Evolutionary conservation across 2,329 filamentous ascomycete genomes (phyloP), one percentile per base, ranked within the genome.

Genomic region (Xylogone sp.): DNA sequence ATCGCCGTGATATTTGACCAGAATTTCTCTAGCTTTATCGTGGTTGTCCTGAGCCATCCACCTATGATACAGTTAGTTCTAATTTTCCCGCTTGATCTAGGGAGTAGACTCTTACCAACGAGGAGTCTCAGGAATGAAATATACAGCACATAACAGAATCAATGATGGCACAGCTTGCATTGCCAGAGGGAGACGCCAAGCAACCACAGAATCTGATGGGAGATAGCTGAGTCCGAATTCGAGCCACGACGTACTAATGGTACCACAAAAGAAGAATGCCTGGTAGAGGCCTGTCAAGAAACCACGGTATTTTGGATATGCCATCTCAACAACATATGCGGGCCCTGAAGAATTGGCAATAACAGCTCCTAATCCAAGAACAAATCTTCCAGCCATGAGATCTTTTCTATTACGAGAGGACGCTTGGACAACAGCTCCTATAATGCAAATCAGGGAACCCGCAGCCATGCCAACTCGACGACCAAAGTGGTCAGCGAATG

Each of bases 131-230:
- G 27, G 27, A 31, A 31, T 31, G 27, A 31, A 31, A 13, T 31
- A 31, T 13, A 31, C 27, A 31, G 27, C 27, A 31, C 27, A 31
- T 13, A 31, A 13, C 27, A 31, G 27, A 31, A 31, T 31, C 8
- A 31, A 8, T 31, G 27, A 31, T 31, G 27, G 27, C 27, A 2
- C 63, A 77, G 52, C 67, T 77, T 55, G 76, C 74, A 1, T 67
- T 75, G 48, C 82, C 88, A 1, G 76, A 80, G 7, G 71, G 75
- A 0, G 78, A 85, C 45, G 86, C 83, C 19, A 71, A 75, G 6
- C 27, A 31, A 31, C 27, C 27, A 31, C 27, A 8, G 27, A 31
- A 13, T 31, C 27, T 13, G 27, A 7, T 8, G 27, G 27, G 27
- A 31, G 27, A 13, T 31, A 31, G 13, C 27, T 31, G 13, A 31